Evolutionary conservation across 108 stramenopile genomes (phyloP), one percentile per base, ranked within the genome.

Genomic region (Cyclotella kingstonii): DNA sequence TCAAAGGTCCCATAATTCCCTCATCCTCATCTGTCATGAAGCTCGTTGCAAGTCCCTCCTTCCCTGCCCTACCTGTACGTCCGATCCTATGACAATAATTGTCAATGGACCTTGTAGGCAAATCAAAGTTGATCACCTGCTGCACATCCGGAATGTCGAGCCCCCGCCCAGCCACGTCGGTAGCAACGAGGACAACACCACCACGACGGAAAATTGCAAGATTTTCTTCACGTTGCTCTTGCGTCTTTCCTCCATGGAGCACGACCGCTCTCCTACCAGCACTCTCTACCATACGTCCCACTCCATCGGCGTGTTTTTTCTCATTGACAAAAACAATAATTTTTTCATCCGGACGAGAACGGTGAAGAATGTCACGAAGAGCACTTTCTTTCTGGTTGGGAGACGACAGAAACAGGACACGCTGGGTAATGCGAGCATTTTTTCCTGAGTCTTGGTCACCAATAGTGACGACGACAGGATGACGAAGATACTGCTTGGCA

Each of bases 241-340:
- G 98, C 6, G 85, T 82, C 69, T 97, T 97, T 21, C 96, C 98
- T 34, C 98, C 98, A 65, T 98, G 97, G 7, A 99, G 77, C 3
- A 97, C 91, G 2, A 94, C 92, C 71, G 78, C 80, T 40, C 72
- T 66, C 11, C 83, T 72, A 14, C 90, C 95, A 12, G 75, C 44
- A 14, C 80, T 79, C 57, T 95, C 88, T 17, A 91, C 85, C 59
- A 82, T 75, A 25, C 86, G 76, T 44, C 84, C 86, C 18, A 95
- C 84, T 53, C 82, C 80, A 42, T 94, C 88, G 31, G 86, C 82
- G 63, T 89, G 78, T 61, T 91, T 93, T 86, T 99, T 97, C 59
- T 95, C 89, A 71, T 99, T 98, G 46, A 97, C 96, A 81, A 99
- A 99, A 19, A 99, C 95, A 44, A 99, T 94, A 39, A 93, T 73